A percentile compares a stretch with the other conserved stretches of the same genome.
Conservation (phyloP, 2,329 filamentous ascomycete species). For the Alternaria sp. region DNA sequence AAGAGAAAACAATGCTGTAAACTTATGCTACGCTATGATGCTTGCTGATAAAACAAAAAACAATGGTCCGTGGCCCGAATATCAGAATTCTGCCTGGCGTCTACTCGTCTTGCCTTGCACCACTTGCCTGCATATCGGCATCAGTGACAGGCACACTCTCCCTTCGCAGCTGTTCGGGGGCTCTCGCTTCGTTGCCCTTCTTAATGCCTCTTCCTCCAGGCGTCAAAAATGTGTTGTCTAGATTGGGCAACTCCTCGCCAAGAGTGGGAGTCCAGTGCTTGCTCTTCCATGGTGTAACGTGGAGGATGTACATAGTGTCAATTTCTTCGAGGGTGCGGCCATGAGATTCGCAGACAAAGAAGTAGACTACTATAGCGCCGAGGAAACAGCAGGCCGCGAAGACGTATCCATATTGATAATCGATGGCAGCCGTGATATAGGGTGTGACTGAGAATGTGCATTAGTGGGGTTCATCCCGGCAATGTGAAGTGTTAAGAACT, state of each 20-base stretch:
- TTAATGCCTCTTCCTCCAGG: constrained; percentile 46
- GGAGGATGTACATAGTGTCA: constrained; percentile 73
- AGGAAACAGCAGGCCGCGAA: constrained; percentile 76
- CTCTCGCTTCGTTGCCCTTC: constrained; percentile 44
- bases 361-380: constrained; percentile 73
- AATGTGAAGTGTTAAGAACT: neutral
- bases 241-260: constrained; percentile 44
- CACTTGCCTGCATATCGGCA: constrained; percentile 24
- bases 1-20: neutral
- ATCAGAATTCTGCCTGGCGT: neutral
- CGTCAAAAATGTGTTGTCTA: constrained; percentile 46
- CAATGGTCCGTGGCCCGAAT: neutral
- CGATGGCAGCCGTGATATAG: constrained; percentile 76
- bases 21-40: neutral
- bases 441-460: constrained; percentile 63
- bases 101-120: constrained; percentile 16
- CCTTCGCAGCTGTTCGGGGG: constrained; percentile 32
- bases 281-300: constrained; percentile 70
- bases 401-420: constrained; percentile 77
- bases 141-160: constrained; percentile 29
- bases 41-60: neutral
- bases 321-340: constrained; percentile 80
- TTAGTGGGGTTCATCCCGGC: neutral
- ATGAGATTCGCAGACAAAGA: constrained; percentile 79
- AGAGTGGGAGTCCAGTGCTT: constrained; percentile 58